A percentile compares a stretch with the other conserved stretches of the same genome.
Evolutionary conservation across 2,329 filamentous ascomycete genomes (phyloP).

Genomic region (Sporothrix inflata): DNA sequence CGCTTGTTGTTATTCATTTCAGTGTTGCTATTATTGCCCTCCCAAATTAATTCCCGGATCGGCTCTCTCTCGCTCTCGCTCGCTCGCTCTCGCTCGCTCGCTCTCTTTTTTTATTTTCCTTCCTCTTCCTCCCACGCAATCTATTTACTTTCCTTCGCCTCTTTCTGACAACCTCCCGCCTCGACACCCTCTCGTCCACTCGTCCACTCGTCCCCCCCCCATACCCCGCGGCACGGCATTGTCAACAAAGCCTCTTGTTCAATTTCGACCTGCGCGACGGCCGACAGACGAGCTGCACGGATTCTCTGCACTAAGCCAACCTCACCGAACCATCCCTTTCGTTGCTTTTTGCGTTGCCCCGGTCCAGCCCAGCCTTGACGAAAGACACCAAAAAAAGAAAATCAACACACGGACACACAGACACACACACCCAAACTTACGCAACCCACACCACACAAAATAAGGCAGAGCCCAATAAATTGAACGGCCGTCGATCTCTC

Average conservation of each 20-base stretch:
- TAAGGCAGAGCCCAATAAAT: constrained; percentile 16
- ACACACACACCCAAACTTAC: neutral
- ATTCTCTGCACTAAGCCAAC: too few relatives aligned
- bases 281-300: neutral
- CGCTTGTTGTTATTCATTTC: neutral
- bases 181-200: neutral
- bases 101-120: neutral
- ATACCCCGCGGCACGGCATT: constrained; percentile 8
- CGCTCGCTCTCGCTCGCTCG: too few relatives aligned
- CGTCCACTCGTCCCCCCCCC: neutral
- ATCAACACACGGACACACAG: neutral
- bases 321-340: neutral
- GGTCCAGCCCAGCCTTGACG: neutral
- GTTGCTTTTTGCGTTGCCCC: constrained; percentile 20
- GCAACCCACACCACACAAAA: constrained; percentile 8
- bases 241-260: constrained; percentile 9
- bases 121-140: constrained; percentile 27
- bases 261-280: neutral
- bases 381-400: neutral
- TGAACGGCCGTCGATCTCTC: neutral
- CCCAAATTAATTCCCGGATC: neutral
- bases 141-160: neutral
- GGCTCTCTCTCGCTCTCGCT: too few relatives aligned
- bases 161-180: neutral
- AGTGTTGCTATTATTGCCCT: neutral